Evolutionary conservation across 2,329 filamentous ascomycete species (phyloP).

Genomic region (Aspergillus alliaceus): DNA sequence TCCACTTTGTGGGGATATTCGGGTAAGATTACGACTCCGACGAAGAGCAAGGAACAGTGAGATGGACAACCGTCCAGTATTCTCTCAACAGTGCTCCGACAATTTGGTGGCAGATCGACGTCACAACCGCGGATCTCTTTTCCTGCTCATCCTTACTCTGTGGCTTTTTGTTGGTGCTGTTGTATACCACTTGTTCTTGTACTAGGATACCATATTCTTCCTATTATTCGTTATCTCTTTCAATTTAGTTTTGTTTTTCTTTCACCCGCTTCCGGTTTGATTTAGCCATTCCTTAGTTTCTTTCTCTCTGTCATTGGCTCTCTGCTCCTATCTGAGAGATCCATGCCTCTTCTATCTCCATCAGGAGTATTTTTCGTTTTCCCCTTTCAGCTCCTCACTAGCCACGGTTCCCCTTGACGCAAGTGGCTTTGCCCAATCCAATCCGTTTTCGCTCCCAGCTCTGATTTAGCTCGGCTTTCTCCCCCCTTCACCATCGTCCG

Average conservation of each 20-base stretch:
- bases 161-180: neutral
- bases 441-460: neutral
- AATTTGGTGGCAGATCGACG: neutral
- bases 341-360: neutral
- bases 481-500: neutral
- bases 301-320: neutral
- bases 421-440: constrained; percentile 22
- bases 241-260: neutral
- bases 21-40: constrained; percentile 1
- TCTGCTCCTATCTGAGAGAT: neutral
- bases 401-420: constrained; percentile 26
- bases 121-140: neutral
- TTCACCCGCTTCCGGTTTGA: neutral
- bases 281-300: neutral
- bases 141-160: neutral
- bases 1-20: neutral
- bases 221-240: neutral
- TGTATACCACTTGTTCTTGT: neutral
- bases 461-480: constrained; percentile 5
- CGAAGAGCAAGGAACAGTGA: neutral
- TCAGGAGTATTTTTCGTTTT: neutral
- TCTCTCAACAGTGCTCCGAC: too few species aligned
- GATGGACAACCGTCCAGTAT: neutral
- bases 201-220: neutral
- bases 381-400: constrained; percentile 7